phyloP scores from a whole-genome alignment of 164 flowering plant genomes.

The Vitis riparia region DNA sequence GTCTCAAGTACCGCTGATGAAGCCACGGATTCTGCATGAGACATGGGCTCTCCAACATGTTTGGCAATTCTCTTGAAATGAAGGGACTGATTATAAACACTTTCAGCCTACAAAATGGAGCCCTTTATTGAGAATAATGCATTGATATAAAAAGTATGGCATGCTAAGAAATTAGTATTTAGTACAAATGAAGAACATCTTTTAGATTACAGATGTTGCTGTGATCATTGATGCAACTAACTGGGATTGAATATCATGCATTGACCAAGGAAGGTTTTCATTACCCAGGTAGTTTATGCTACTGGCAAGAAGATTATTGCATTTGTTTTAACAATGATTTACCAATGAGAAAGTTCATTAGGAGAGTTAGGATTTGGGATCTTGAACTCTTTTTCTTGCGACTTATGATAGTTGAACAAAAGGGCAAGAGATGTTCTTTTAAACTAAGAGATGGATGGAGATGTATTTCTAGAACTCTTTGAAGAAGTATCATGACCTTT shows the following conservation, averaged over 20 bases:
- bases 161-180: no score
- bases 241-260: no score
- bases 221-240: no score
- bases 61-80: conserved; percentile 37
- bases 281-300: no score
- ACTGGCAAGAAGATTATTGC: no score
- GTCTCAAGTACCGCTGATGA: conserved; percentile 50
- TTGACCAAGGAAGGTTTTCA: no score
- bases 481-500: neutral
- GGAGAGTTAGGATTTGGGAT: neutral
- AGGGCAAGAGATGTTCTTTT: neutral
- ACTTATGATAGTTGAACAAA: neutral
- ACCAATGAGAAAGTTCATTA: neutral
- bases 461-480: neutral
- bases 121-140: no score
- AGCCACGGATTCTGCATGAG: conserved; percentile 54
- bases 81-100: conserved; percentile 44
- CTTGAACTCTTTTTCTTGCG: neutral
- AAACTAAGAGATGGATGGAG: neutral
- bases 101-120: conserved; percentile 41
- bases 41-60: conserved; percentile 46
- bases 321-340: no score
- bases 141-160: no score
- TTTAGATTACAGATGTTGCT: no score
- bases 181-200: no score